These are phyloP conservation scores for Tylopilus cervinicoccineus DNA, from an alignment of 768 basidiomycete species.

Conservation along the genomic window DNA sequence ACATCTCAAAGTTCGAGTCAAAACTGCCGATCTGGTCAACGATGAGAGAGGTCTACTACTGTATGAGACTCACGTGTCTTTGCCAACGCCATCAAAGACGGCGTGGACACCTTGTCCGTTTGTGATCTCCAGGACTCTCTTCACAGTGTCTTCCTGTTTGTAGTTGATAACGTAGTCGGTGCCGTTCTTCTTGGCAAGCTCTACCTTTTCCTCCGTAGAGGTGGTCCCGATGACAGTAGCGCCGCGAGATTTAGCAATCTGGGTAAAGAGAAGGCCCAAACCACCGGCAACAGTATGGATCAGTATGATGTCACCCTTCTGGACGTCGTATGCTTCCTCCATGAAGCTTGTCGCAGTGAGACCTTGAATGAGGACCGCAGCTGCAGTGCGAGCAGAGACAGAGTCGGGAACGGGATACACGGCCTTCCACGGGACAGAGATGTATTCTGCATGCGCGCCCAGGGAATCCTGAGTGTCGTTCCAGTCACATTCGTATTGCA, in stretches of 20 bases:
- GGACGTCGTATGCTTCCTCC: constrained; percentile 81
- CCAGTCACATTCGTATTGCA: background rate
- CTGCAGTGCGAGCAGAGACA: constrained; percentile 58
- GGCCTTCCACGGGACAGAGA: constrained; percentile 57
- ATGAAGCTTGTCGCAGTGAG: constrained; percentile 75
- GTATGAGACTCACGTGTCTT: constrained; percentile 68
- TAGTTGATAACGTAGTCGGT: constrained; percentile 88
- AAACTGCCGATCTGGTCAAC: constrained; percentile 41
- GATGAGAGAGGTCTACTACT: background rate
- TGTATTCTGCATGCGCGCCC: constrained; percentile 67
- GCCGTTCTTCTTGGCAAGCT: constrained; percentile 71
- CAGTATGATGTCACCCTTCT: constrained; percentile 74
- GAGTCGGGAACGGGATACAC: constrained; percentile 63
- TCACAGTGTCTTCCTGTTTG: constrained; percentile 66
- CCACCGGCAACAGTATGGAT: constrained; percentile 94
- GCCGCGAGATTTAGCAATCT: constrained; percentile 68
- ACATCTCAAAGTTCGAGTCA: constrained; percentile 75
- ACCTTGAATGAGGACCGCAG: constrained; percentile 68
- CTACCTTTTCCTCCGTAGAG: constrained; percentile 80
- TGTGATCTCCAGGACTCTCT: constrained; percentile 71
- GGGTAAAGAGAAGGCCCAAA: constrained; percentile 64
- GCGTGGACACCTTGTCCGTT: constrained; percentile 80
- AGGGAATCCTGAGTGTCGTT: constrained; percentile 36
- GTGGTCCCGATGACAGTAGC: constrained; percentile 93
- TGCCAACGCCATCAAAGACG: constrained; percentile 95